Conservation (phyloP, 441 rosid species). For the Populus hybrid region DNA sequence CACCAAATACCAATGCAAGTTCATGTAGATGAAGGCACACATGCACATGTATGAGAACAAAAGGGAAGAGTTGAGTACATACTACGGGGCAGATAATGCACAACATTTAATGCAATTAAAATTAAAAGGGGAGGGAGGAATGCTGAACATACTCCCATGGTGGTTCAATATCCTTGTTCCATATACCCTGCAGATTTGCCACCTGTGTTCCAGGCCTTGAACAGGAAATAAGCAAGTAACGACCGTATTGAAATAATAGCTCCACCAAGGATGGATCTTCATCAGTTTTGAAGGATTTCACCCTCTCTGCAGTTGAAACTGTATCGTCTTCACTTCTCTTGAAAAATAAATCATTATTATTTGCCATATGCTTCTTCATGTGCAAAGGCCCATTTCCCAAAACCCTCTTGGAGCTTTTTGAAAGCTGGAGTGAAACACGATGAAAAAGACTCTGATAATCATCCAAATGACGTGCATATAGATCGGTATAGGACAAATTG, state of each 20-base stretch:
- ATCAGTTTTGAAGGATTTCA: constrained; percentile 62
- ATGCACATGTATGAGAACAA: not conserved
- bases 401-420: constrained; percentile 39
- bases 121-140: not conserved
- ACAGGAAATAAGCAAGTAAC: constrained; percentile 87
- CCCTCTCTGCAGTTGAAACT: constrained; percentile 73
- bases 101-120: not conserved
- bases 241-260: constrained; percentile 83
- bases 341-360: constrained; percentile 12
- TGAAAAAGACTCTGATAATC: constrained; percentile 84
- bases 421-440: constrained; percentile 71
- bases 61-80: not conserved
- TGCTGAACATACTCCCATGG: constrained; percentile 83
- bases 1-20: not conserved
- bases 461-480: constrained; percentile 59
- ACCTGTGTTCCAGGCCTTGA: constrained; percentile 93
- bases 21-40: not conserved
- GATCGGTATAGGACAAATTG: constrained; percentile 53
- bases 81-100: not conserved
- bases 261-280: constrained; percentile 92
- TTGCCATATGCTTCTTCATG: constrained; percentile 15
- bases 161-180: constrained; percentile 81
- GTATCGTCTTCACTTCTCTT: constrained; percentile 20
- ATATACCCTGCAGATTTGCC: constrained; percentile 90
- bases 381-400: constrained; percentile 19